Evolutionary conservation across 1,284 basidiomycete genomes (phyloP), one percentile per base, ranked within the genome.

Genomic region (Tilletia caries): DNA sequence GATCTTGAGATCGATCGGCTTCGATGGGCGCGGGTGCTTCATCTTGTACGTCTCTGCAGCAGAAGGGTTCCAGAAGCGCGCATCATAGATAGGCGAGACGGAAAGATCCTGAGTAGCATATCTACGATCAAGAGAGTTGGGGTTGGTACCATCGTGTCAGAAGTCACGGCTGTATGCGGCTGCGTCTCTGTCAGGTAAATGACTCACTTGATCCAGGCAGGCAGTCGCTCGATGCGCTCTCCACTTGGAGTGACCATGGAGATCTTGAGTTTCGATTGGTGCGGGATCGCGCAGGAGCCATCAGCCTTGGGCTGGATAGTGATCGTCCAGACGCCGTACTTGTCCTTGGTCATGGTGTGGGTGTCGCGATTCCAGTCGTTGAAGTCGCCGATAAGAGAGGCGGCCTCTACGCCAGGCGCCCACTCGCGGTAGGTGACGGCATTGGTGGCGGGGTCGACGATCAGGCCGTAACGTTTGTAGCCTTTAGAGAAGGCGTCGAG

Each of bases 1-100:
- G 70, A 98, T 94, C 79, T 91, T 91, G 68, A 91, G 84, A 66
- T 79, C 74, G 41, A 90, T 89, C 2, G 92, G 90, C 74, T 89
- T 88, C 0, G 88, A 86, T 8, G 92, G 92, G 10, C 88, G 87
- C 50, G 87, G 75, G 81, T 96, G 87, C 84, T 93, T 96, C 86
- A 96, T 95, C 34, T 86, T 85, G 86, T 98, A 96, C 64, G 83
- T 86, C 74, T 92, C 84, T 23, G 86, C 82, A 52, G 86, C 77
- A 29, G 93, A 89, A 0, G 95, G 95, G 82, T 98, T 97, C 95
- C 95, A 98, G 85, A 98, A 97, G n/a, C 93, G 89, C 29, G 92
- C 92, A 72, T 98, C 95, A 84, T 96, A 98, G 2, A 93, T 88
- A 4, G 93, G 92, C 13, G 95, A 98, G 41, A 94, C 89, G 64